Evolutionary conservation across 805 yeast genomes (phyloP), one percentile per base, ranked within the genome.

Genomic region (Hyphopichia homilentoma): DNA sequence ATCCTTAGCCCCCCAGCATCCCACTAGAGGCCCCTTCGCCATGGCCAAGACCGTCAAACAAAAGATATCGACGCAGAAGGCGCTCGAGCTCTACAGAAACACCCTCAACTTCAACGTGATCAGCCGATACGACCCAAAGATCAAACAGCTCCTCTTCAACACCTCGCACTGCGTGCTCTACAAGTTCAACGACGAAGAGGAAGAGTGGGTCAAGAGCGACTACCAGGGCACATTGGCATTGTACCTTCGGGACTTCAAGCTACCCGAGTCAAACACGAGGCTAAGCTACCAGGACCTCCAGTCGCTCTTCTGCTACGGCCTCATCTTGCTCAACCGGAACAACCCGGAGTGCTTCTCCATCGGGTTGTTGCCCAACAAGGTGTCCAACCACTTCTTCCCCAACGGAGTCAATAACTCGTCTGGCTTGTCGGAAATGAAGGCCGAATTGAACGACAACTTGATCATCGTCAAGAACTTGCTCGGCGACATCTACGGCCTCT

Each of bases 61-160:
- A 41, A 68, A 60, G 34, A 59, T 68, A 33, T 64, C 70, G 12
- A 61, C 66, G 3, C 54, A 53, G 31, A 58, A 59, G 43, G 75
- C 83, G 1, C 53, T 77, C 34, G 83, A 78, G 32, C 70, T 83
- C 15, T 84, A 78, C 48, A 70, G 79, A 32, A 77, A 75, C 40
- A 82, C 89, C 0, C 59, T 84, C 29, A 81, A 84, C 30, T 83
- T 74, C 59, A 84, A 83, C 50, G 89, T 84, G 32, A 80, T 84
- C 19, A 80, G 83, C 16, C 70, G 88, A 39, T 84, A 84, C 48
- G 94, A 84, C 44, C 84, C 89, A 0, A 68, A 69, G 41, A 75
- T 82, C 30, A 77, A 81, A 35, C 85, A 80, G 49, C 63, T 84
- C 19, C 58, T 82, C 25, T 81, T 76, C 47, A 73, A 79, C 32